phyloP scores from a whole-genome alignment of 1,139 yeast genomes.

The Taiozyma onychis region DNA sequence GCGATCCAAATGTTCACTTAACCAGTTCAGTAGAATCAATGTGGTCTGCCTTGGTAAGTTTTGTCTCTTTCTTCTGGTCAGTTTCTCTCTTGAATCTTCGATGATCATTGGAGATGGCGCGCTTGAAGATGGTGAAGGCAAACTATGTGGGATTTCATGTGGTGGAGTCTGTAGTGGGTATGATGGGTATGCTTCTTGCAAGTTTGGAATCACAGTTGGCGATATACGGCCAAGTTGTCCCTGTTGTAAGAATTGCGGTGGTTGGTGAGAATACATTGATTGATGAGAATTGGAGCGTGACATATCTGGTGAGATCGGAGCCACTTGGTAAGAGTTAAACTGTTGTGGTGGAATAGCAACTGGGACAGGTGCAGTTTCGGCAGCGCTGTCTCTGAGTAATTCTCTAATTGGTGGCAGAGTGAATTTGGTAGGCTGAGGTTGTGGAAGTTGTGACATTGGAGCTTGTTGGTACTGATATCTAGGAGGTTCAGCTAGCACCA shows the following conservation, averaged over 20 bases:
- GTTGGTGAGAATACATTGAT: slow-evolving; percentile 1
- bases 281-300: slow-evolving; percentile 2
- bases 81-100: slow-evolving; percentile 6
- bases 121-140: slow-evolving; percentile 1
- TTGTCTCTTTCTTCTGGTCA: slow-evolving; percentile 41
- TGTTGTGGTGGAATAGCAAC: slow-evolving; percentile 2
- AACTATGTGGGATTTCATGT: slow-evolving; percentile 1
- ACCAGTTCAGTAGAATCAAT: slow-evolving; percentile 65
- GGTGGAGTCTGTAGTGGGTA: background rate
- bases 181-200: background rate
- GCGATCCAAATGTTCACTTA: slow-evolving; percentile 70
- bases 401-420: slow-evolving; percentile 24
- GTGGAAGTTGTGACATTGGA: background rate
- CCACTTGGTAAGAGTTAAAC: background rate
- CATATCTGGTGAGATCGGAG: slow-evolving; percentile 1
- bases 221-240: slow-evolving; percentile 2
- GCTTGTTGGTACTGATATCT: slow-evolving; percentile 11
- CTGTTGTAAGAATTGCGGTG: slow-evolving; percentile 1
- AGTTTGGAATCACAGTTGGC: background rate
- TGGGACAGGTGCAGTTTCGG: slow-evolving; percentile 2
- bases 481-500: slow-evolving; percentile 18
- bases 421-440: slow-evolving; percentile 8
- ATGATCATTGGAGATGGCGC: slow-evolving; percentile 2
- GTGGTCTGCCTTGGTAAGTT: slow-evolving; percentile 83
- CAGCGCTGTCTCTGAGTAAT: slow-evolving; percentile 11